A percentile compares a stretch with the other conserved stretches of the same genome.
These are phyloP conservation scores for Mycena galericulata DNA, from an alignment of 768 basidiomycete species.

Conservation along the genomic window DNA sequence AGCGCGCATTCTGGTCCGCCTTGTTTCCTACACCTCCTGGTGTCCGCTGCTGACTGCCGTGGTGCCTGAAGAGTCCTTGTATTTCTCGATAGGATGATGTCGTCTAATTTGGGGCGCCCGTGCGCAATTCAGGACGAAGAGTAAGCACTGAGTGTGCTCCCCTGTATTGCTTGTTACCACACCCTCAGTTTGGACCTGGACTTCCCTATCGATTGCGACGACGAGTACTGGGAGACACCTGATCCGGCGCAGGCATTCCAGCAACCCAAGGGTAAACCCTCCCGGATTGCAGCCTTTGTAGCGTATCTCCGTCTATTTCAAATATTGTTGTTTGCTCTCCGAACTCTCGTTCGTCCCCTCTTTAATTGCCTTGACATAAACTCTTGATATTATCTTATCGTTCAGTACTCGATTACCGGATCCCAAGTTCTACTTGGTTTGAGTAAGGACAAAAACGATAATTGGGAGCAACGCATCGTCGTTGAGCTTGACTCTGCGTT, in stretches of 20 bases:
- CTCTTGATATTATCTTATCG: not conserved
- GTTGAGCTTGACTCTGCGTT: slow-evolving; percentile 80
- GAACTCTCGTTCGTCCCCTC: slow-evolving; percentile 61
- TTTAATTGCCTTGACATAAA: not conserved
- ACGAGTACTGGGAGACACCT: slow-evolving; percentile 77
- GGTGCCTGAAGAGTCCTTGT: slow-evolving; percentile 58
- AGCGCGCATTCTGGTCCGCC: slow-evolving; percentile 70
- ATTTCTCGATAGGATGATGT: slow-evolving; percentile 58
- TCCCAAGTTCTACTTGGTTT: slow-evolving; percentile 65
- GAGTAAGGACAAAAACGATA: slow-evolving; percentile 48
- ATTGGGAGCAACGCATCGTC: slow-evolving; percentile 76
- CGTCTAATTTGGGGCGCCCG: slow-evolving; percentile 72
- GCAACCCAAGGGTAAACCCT: slow-evolving; percentile 72
- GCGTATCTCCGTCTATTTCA: slow-evolving; percentile 67
- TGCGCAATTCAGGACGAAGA: slow-evolving; percentile 82
- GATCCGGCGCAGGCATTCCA: slow-evolving; percentile 70
- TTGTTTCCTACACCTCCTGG: not conserved
- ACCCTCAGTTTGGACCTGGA: slow-evolving; percentile 76
- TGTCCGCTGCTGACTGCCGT: not conserved
- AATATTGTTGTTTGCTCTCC: slow-evolving; percentile 69
- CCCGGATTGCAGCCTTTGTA: slow-evolving; percentile 67
- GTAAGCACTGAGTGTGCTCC: slow-evolving; percentile 50
- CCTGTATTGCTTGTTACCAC: not conserved
- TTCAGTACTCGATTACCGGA: slow-evolving; percentile 81
- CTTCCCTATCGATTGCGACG: slow-evolving; percentile 69